Evolutionary conservation across 83 land plant species (phyloP).

Genomic region (Thuja plicata): DNA sequence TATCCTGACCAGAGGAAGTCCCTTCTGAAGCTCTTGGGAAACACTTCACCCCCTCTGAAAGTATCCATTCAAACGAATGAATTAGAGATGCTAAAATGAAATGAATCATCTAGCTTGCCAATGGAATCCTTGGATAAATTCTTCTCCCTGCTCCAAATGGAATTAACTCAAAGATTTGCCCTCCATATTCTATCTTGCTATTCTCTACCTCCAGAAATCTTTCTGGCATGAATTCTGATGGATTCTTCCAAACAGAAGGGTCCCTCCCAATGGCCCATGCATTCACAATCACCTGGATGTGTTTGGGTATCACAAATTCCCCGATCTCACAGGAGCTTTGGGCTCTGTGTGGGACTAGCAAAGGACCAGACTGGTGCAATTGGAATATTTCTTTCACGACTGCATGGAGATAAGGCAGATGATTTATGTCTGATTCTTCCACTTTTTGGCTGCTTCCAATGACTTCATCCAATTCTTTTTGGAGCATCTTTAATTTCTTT

Average conservation of each 20-base stretch:
- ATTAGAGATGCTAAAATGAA: background rate
- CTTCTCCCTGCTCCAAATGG: constrained; percentile 43
- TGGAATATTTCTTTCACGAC: background rate
- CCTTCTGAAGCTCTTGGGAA: too few species aligned
- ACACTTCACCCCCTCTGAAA: background rate
- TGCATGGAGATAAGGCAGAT: background rate
- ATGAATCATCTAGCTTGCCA: constrained; percentile 13
- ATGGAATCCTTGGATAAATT: constrained; percentile 25
- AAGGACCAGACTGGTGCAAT: background rate
- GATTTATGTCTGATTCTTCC: too few species aligned
- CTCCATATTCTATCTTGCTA: constrained; percentile 16
- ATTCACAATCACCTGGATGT: background rate
- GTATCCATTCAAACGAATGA: constrained; percentile 18
- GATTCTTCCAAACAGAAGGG: background rate
- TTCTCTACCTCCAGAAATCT: background rate
- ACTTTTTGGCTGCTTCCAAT: too few species aligned
- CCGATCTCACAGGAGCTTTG: background rate
- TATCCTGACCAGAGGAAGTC: too few species aligned
- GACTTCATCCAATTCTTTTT: too few species aligned
- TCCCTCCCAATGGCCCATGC: background rate
- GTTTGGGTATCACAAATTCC: background rate
- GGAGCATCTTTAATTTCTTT: too few species aligned
- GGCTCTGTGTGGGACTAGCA: background rate
- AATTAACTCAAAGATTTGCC: constrained; percentile 15
- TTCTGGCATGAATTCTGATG: background rate